Percentiles rank a stretch among this genome's conserved stretches.
Evolutionary conservation across 768 basidiomycete species (phyloP).

Genomic region (Tylopilus rubrobrunneus): DNA sequence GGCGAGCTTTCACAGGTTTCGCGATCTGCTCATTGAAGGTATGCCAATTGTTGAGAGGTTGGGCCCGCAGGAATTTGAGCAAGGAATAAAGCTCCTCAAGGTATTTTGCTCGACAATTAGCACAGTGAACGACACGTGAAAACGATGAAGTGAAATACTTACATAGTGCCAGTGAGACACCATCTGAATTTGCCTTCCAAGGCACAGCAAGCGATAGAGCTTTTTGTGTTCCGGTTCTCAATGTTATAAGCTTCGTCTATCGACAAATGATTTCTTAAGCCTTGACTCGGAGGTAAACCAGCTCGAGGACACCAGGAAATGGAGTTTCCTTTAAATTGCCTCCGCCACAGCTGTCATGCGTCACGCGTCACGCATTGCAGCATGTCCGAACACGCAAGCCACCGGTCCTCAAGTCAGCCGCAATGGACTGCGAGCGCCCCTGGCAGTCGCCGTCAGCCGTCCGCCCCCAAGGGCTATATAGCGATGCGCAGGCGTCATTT

Average conservation of each 20-base stretch:
- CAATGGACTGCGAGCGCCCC: too few species aligned
- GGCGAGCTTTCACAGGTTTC: constrained; percentile 71
- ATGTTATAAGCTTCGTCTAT: constrained; percentile 95
- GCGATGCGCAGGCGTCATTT: too few species aligned
- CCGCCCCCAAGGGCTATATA: too few species aligned
- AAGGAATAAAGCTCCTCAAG: constrained; percentile 86
- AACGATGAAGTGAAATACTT: constrained; percentile 7
- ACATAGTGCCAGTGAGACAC: constrained; percentile 89
- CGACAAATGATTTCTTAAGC: background rate
- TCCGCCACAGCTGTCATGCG: too few species aligned
- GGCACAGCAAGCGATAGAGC: constrained; percentile 72
- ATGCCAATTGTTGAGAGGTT: constrained; percentile 75
- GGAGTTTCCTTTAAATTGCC: too few species aligned
- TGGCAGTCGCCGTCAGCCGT: too few species aligned
- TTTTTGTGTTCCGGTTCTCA: constrained; percentile 80
- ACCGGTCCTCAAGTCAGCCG: too few species aligned
- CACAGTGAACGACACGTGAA: background rate
- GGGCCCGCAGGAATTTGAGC: constrained; percentile 81
- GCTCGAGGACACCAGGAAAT: too few species aligned
- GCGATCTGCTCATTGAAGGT: constrained; percentile 78
- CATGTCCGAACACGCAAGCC: too few species aligned
- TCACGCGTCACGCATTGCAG: too few species aligned
- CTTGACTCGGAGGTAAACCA: too few species aligned
- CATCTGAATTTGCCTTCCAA: constrained; percentile 79
- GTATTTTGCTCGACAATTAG: constrained; percentile 71